Base-by-base conservation (phyloP, 2,329 filamentous ascomycete species). In the Colletotrichum agaves region DNA sequence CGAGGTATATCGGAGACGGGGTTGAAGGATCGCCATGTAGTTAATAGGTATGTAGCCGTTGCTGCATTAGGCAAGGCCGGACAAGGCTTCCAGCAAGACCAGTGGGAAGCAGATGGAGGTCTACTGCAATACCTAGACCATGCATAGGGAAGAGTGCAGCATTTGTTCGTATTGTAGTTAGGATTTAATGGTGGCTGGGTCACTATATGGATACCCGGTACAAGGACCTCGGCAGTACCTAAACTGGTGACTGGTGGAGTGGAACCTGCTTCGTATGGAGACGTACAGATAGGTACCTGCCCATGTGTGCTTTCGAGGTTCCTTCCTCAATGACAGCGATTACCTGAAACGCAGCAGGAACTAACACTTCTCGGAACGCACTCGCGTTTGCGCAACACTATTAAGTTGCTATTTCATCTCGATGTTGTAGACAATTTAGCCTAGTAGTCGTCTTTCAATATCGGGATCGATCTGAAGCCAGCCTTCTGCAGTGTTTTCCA, bases 21-120 rank as follows among this genome's bases (percentile, higher is more conserved):
- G n/a, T 41, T 21, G 39, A 67, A 67, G 33, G 44, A 53, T 52
- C 46, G 52, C 37, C 27, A 58, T 63, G 64, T 17, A 64, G 60
- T 6, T 6, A 27, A 4, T 4, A 56, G 19, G 27, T 35, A 50
- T 37, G 15, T 10, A 27, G 50, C 10, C 31, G 50, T 27, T 17
- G 8, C 13, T 31, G 50, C n/a, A n/a, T 1, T 35, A 11, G 31
- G 33, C 33, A 35, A n/a, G 33, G 31, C 31, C 31, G 23, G 23
- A 27, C 4, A 6, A 33, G 31, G 31, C 31, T 23, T 53, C 13
- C 49, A 53, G 17, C 17, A 39, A 31, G n/a, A 13, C 23, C 10
- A 47, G 21, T 1, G 35, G 44, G 44, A 53, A 53, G 50, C 5
- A 27, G 50, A 53, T 17, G 21, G 35, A 56, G 52, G 52, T 55